phyloP scores from a whole-genome alignment of 148 eudicot species.

The Chenopodium berlandieri region DNA sequence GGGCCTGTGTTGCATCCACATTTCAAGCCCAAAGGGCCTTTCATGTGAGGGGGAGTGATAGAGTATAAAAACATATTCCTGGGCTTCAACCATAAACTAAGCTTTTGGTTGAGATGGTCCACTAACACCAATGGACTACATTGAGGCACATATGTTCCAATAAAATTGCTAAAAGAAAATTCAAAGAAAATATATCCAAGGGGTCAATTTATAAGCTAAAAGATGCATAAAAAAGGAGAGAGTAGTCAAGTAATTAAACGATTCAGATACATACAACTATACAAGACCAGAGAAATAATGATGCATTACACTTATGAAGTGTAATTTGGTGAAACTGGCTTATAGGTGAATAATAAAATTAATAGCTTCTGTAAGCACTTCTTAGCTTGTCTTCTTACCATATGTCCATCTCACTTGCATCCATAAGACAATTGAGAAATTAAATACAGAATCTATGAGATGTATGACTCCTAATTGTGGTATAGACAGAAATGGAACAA shows the following conservation, averaged over 20 bases:
- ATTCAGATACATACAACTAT: neutral
- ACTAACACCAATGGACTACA: neutral
- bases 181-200: neutral
- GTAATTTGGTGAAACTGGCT: neutral
- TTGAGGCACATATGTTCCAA: neutral
- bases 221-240: neutral
- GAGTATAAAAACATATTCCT: too few species aligned
- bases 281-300: neutral
- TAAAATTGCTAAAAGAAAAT: neutral
- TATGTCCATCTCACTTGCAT: neutral
- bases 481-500: neutral
- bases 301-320: neutral
- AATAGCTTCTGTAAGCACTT: neutral
- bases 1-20: too few species aligned
- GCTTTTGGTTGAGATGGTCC: too few species aligned
- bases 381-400: neutral
- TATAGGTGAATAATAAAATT: neutral
- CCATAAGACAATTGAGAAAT: neutral
- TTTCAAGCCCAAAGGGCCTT: too few species aligned
- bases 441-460: neutral
- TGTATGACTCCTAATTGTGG: too few species aligned
- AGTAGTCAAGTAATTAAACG: neutral
- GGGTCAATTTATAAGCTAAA: neutral
- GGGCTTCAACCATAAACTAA: too few species aligned
- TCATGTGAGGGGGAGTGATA: too few species aligned